A percentile compares a stretch with the other conserved stretches of the same genome.
phyloP scores from a whole-genome alignment of 2,329 filamentous ascomycete species.

The Neopestalotiopsis sp. region DNA sequence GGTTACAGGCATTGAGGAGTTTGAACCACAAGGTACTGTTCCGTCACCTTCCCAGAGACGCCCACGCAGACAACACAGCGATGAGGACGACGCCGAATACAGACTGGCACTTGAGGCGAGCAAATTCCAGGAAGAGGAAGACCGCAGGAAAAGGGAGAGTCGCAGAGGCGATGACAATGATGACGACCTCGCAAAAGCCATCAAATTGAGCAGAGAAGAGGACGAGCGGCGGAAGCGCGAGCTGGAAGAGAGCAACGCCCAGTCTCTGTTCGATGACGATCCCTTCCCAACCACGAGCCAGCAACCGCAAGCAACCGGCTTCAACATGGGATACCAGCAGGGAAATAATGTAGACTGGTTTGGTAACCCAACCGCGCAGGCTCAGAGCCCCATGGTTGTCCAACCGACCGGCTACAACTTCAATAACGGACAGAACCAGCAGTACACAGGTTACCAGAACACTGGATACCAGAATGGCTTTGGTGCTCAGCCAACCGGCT shows the following conservation, averaged over 20 bases:
- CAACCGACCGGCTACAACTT: slow-evolving; percentile 78
- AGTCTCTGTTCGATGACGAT: slow-evolving; percentile 87
- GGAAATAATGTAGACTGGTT: slow-evolving; percentile 97
- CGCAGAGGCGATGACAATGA: slow-evolving; percentile 63
- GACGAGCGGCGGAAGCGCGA: slow-evolving; percentile 88
- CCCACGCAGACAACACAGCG: slow-evolving; percentile 55
- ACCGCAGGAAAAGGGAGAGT: slow-evolving; percentile 73
- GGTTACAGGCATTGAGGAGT: slow-evolving; percentile 91
- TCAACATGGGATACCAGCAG: slow-evolving; percentile 98
- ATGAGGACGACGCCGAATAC: slow-evolving; percentile 89
- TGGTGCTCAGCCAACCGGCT: slow-evolving; percentile 67
- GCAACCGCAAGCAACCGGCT: slow-evolving; percentile 82
- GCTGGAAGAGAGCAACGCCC: slow-evolving; percentile 83
- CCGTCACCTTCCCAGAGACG: slow-evolving; percentile 48
- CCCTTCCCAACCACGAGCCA: slow-evolving; percentile 58
- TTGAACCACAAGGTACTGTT: slow-evolving; percentile 52
- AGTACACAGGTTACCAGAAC: slow-evolving; percentile 60
- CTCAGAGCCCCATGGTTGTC: slow-evolving; percentile 72
- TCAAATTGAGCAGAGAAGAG: slow-evolving; percentile 92
- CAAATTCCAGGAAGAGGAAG: slow-evolving; percentile 93
- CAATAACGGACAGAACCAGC: slow-evolving; percentile 55
- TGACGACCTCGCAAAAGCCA: slow-evolving; percentile 91
- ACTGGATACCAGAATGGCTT: slow-evolving; percentile 74
- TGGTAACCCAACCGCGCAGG: slow-evolving; percentile 79
- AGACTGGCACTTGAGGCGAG: slow-evolving; percentile 91